These are phyloP conservation scores for Maudiozyma serrabonitensis DNA, from an alignment of 805 yeast species.

Conservation along the genomic window DNA sequence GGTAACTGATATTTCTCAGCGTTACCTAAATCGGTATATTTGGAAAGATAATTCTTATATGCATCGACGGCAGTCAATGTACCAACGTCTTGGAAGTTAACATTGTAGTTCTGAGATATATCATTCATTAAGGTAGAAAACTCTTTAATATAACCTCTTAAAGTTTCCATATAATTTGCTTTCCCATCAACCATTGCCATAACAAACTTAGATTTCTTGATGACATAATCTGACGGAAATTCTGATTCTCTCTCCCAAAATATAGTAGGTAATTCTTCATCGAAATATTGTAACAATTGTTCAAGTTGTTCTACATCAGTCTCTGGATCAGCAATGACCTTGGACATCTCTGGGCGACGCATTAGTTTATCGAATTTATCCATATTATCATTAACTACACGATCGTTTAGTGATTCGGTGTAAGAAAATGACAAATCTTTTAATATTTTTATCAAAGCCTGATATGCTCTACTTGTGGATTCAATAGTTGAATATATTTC, in stretches of 20 bases:
- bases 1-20: constrained; percentile 6
- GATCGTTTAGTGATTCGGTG: constrained; percentile 78
- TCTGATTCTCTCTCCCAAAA: constrained; percentile 16
- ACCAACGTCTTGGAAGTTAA: constrained; percentile 66
- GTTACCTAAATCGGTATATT: constrained; percentile 7
- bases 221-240: constrained; percentile 17
- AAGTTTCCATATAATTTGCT: constrained; percentile 12
- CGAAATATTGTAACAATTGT: constrained; percentile 19
- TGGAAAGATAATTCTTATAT: constrained; percentile 25
- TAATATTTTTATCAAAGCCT: constrained; percentile 31
- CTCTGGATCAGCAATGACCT: constrained; percentile 14
- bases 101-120: constrained; percentile 50
- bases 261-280: constrained; percentile 19
- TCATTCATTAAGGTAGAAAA: constrained; percentile 39
- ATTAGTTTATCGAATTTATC: constrained; percentile 37
- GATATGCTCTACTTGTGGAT: constrained; percentile 14
- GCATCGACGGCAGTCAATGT: constrained; percentile 51
- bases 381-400: constrained; percentile 71
- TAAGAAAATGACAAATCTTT: constrained; percentile 44
- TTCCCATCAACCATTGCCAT: constrained; percentile 17
- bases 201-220: constrained; percentile 23
- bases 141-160: constrained; percentile 14
- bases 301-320: constrained; percentile 17
- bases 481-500: constrained; percentile 12
- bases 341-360: constrained; percentile 14